A percentile compares a stretch with the other conserved stretches of the same genome.
Evolutionary conservation across 768 basidiomycete species (phyloP).

Genomic region (Termitomyces sp.): DNA sequence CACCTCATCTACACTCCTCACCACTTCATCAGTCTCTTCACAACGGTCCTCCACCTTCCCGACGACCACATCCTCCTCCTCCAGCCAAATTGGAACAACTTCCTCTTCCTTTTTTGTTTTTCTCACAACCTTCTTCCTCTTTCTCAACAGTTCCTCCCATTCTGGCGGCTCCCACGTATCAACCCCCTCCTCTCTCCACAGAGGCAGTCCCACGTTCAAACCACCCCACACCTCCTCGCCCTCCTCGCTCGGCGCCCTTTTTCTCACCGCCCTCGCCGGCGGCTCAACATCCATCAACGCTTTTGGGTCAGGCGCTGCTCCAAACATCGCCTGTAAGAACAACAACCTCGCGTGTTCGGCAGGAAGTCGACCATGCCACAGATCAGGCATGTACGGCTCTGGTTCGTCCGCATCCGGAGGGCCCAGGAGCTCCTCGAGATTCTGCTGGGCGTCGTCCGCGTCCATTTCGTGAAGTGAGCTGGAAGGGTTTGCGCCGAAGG

Average conservation of each 20-base stretch:
- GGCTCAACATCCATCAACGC: constrained; percentile 24
- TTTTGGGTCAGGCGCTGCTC: constrained; percentile 32
- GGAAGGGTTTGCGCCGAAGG: not conserved
- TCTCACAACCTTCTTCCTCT: constrained; percentile 4
- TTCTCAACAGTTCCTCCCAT: constrained; percentile 4
- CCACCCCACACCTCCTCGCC: constrained; percentile 5
- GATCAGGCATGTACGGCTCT: constrained; percentile 13
- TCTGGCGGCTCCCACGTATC: constrained; percentile 4
- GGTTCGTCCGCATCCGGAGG: not conserved
- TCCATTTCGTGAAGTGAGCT: not conserved
- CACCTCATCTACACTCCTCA: not conserved
- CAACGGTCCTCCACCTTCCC: not conserved
- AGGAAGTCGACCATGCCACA: constrained; percentile 18
- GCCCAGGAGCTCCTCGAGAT: not conserved
- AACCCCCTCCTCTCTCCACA: constrained; percentile 7
- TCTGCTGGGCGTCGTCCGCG: not conserved
- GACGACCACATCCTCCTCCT: not conserved
- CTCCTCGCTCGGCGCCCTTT: not conserved
- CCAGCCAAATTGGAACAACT: constrained; percentile 1
- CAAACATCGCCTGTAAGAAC: constrained; percentile 53
- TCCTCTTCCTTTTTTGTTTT: not conserved
- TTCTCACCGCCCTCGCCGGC: constrained; percentile 22
- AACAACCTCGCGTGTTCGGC: constrained; percentile 20
- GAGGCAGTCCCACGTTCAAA: constrained; percentile 5
- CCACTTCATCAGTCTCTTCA: not conserved